Percentiles rank a stretch among this genome's conserved stretches.
These are phyloP conservation scores for Castanospermum australe DNA, from an alignment of 306 rosid genomes.

Conservation along the genomic window DNA sequence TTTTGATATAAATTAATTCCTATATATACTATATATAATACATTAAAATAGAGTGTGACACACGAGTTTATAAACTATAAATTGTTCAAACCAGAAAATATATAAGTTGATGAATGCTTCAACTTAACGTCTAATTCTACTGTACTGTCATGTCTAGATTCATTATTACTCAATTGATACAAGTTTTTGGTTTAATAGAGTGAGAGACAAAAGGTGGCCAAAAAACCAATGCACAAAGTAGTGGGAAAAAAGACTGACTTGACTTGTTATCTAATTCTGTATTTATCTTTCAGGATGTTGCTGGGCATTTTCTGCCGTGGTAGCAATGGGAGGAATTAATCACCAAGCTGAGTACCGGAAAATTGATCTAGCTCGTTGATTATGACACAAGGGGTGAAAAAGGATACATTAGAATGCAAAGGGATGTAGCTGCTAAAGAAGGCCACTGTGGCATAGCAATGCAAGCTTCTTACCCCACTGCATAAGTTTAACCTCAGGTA, in stretches of 20 bases:
- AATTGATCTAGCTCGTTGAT: slow-evolving; percentile 31
- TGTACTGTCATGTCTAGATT: not conserved
- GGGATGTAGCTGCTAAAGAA: slow-evolving; percentile 27
- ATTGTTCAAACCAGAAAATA: not conserved
- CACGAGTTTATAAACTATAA: too few relatives aligned
- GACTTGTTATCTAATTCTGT: not conserved
- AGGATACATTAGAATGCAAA: slow-evolving; percentile 33
- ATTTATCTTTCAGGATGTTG: slow-evolving; percentile 24
- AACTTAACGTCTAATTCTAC: not conserved
- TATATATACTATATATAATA: not conserved
- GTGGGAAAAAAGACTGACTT: too few relatives aligned
- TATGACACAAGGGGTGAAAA: slow-evolving; percentile 39
- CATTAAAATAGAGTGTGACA: not conserved
- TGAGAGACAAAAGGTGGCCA: not conserved
- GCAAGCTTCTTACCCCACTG: slow-evolving; percentile 35
- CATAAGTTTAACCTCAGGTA: too few relatives aligned
- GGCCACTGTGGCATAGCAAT: slow-evolving; percentile 44
- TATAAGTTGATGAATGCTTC: not conserved
- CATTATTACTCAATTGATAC: not conserved
- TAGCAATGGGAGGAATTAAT: slow-evolving; percentile 36
- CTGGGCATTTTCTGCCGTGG: slow-evolving; percentile 40
- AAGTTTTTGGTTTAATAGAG: not conserved
- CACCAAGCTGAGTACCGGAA: slow-evolving; percentile 6
- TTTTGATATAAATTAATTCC: not conserved
- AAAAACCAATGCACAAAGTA: too few relatives aligned